Percentiles rank a stretch among this genome's conserved stretches.
Conservation (phyloP, 306 rosid genomes). For the Prunus armeniaca region DNA sequence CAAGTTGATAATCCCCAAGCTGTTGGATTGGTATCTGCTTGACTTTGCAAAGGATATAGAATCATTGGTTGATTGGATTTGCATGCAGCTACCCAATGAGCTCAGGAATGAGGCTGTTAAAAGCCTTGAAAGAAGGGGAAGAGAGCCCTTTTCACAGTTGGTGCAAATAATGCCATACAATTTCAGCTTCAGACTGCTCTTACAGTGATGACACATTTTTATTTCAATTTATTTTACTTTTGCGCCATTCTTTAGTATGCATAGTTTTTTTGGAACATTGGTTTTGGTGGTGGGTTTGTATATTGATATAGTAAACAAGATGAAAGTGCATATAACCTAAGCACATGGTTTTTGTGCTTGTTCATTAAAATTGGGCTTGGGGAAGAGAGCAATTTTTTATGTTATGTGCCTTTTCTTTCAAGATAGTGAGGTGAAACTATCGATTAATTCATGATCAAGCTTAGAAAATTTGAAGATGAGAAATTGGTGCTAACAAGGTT, state of each 20-base stretch:
- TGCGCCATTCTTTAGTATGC: slow-evolving; percentile 6
- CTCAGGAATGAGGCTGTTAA: slow-evolving; percentile 59
- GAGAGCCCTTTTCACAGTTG: slow-evolving; percentile 49
- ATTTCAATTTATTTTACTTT: neutral
- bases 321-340: slow-evolving; percentile 20
- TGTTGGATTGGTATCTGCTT: slow-evolving; percentile 84
- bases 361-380: slow-evolving; percentile 2
- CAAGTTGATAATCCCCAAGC: slow-evolving; percentile 65
- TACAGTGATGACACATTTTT: slow-evolving; percentile 35
- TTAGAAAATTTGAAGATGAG: too few species aligned
- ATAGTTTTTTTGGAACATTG: slow-evolving; percentile 13
- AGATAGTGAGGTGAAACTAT: neutral
- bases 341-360: neutral
- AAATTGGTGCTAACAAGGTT: too few species aligned
- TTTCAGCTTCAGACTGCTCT: slow-evolving; percentile 77
- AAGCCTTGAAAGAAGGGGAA: slow-evolving; percentile 64
- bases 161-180: slow-evolving; percentile 72
- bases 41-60: slow-evolving; percentile 92
- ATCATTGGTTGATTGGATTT: slow-evolving; percentile 73
- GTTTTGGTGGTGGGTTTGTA: slow-evolving; percentile 26
- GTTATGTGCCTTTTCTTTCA: neutral
- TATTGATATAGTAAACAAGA: slow-evolving; percentile 25
- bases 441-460: neutral
- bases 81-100: slow-evolving; percentile 73
- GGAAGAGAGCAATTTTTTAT: slow-evolving; percentile 14